These are phyloP conservation scores for Spongospora subterranea DNA, from an alignment of 208 protist species.

Conservation along the genomic window DNA sequence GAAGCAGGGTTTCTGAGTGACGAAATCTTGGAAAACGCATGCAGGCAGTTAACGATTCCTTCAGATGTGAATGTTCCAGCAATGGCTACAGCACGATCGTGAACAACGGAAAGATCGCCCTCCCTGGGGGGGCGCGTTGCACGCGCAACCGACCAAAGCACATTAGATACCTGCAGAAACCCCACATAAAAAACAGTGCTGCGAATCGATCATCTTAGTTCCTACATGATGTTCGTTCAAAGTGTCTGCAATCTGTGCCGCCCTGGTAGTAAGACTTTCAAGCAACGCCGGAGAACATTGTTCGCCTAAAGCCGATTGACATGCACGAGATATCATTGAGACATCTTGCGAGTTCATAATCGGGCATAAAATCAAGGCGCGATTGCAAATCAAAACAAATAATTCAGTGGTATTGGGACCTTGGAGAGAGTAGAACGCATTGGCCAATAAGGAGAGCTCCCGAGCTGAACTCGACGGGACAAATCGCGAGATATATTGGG, in stretches of 20 bases:
- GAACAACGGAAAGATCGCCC: background rate
- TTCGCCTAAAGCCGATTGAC: background rate
- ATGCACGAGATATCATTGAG: background rate
- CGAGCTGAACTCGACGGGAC: background rate
- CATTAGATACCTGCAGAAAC: background rate
- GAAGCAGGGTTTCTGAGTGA: background rate
- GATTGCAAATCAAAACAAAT: background rate
- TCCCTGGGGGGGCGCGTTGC: background rate
- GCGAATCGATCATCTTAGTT: background rate
- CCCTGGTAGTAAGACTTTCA: background rate
- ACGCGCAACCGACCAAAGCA: background rate
- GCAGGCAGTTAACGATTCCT: background rate
- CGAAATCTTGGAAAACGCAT: background rate
- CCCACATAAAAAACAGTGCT: background rate
- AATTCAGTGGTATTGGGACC: background rate
- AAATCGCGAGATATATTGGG: background rate
- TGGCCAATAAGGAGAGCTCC: too few species aligned
- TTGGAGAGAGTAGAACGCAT: background rate
- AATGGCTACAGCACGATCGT: background rate
- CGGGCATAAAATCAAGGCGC: background rate
- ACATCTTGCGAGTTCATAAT: background rate
- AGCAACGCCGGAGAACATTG: background rate
- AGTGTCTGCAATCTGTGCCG: background rate
- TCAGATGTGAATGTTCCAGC: background rate
- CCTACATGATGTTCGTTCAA: background rate